Conservation (phyloP, 1,284 basidiomycete species). For the Anthracocystis walkeri region DNA sequence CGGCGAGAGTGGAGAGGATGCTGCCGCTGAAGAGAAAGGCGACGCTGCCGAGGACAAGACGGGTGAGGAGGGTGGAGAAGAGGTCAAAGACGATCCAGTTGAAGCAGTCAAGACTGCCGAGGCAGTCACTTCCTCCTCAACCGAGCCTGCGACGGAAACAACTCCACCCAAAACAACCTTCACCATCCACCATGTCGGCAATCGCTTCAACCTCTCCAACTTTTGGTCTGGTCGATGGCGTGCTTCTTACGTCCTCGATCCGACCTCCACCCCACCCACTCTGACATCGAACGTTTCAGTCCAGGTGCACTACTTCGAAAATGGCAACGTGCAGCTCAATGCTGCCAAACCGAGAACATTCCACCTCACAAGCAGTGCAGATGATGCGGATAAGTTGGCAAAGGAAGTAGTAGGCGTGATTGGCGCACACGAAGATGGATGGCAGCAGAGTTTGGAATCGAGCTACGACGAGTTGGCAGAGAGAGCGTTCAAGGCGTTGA, state of each 20-base stretch:
- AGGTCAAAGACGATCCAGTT: constrained; percentile 16
- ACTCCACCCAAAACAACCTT: constrained; percentile 26
- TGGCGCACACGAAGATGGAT: constrained; percentile 55
- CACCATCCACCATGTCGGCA: constrained; percentile 63
- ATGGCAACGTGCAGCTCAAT: constrained; percentile 68
- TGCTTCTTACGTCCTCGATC: constrained; percentile 55
- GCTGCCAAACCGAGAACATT: constrained; percentile 31
- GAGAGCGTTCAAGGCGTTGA: constrained; percentile 61
- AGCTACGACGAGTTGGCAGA: constrained; percentile 58
- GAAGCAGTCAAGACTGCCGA: constrained; percentile 23
- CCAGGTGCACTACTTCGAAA: constrained; percentile 68
- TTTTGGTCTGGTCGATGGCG: constrained; percentile 68
- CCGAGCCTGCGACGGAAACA: constrained; percentile 1
- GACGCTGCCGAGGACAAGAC: not conserved
- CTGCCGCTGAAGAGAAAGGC: constrained; percentile 5
- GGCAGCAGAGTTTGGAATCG: constrained; percentile 52
- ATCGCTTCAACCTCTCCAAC: constrained; percentile 66
- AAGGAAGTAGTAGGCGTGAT: constrained; percentile 49
- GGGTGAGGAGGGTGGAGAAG: constrained; percentile 1
- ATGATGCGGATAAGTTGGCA: constrained; percentile 15
- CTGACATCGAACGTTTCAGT: constrained; percentile 39
- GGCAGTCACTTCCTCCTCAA: constrained; percentile 8
- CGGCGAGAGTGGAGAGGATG: not conserved
- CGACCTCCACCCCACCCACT: constrained; percentile 3
- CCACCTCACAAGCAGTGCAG: constrained; percentile 24